Conservation (phyloP, 2,329 filamentous ascomycete species). For the Colletotrichum lini region DNA sequence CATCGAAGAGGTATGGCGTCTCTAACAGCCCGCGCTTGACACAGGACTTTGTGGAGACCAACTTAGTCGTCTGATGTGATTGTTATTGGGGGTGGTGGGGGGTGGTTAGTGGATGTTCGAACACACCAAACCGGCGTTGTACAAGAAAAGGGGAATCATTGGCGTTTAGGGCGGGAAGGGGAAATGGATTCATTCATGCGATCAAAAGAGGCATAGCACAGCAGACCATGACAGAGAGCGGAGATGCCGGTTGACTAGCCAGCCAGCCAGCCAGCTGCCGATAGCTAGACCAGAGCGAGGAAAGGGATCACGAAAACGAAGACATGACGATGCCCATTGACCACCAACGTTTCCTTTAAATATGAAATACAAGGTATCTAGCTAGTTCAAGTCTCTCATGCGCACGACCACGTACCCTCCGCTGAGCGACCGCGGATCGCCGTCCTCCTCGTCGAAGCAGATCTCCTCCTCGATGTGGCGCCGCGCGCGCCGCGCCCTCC, state of each 20-base stretch:
- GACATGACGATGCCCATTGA: background rate
- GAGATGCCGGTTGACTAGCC: background rate
- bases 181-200: conserved; percentile 7
- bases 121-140: conserved; percentile 29
- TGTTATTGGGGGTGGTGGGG: background rate
- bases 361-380: conserved; percentile 49
- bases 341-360: conserved; percentile 1
- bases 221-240: conserved; percentile 21
- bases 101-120: background rate
- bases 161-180: conserved; percentile 27
- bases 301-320: background rate
- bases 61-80: conserved; percentile 59
- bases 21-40: background rate
- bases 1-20: background rate
- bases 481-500: conserved; percentile 48
- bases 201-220: conserved; percentile 36
- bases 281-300: conserved; percentile 4
- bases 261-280: background rate
- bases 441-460: conserved; percentile 65
- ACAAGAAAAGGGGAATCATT: conserved; percentile 3
- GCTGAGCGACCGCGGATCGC: conserved; percentile 61
- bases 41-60: conserved; percentile 70
- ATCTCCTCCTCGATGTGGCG: conserved; percentile 55
- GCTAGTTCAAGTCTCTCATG: conserved; percentile 65
- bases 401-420: conserved; percentile 70